Evolutionary conservation across 495 filamentous ascomycete species (phyloP).

Genomic region (Penicillium verhagenii): DNA sequence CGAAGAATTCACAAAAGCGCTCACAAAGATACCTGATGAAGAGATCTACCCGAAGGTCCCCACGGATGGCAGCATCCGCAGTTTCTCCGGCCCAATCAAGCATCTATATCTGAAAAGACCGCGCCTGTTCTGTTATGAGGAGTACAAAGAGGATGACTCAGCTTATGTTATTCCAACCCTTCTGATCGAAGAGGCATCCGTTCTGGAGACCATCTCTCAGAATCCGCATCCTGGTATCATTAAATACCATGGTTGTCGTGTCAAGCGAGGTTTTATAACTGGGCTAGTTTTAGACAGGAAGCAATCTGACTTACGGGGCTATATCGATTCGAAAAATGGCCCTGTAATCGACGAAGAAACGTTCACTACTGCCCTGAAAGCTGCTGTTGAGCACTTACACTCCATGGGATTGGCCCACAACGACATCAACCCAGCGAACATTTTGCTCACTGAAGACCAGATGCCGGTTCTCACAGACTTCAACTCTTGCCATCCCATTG

Average conservation of each 20-base stretch:
- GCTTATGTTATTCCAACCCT: not conserved
- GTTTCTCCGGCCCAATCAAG: not conserved
- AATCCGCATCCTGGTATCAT: slow-evolving; percentile 34
- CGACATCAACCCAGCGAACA: slow-evolving; percentile 37
- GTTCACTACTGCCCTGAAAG: slow-evolving; percentile 32
- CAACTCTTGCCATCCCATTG: slow-evolving; percentile 24
- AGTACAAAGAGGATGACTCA: not conserved
- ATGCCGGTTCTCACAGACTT: slow-evolving; percentile 37
- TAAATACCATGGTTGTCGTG: slow-evolving; percentile 32
- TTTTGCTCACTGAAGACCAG: slow-evolving; percentile 28
- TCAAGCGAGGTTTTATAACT: slow-evolving; percentile 28
- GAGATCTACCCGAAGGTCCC: not conserved
- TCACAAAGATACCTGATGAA: not conserved
- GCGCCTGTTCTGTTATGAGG: not conserved
- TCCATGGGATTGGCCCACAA: slow-evolving; percentile 39
- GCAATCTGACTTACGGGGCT: slow-evolving; percentile 17
- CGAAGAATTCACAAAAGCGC: not conserved
- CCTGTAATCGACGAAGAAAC: slow-evolving; percentile 11
- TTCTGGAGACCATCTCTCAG: slow-evolving; percentile 14
- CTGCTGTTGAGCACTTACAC: slow-evolving; percentile 33
- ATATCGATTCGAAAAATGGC: not conserved
- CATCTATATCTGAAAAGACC: not conserved
- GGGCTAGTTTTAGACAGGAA: slow-evolving; percentile 32
- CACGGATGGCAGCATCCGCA: not conserved
- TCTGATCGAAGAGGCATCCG: slow-evolving; percentile 21